A percentile compares a stretch with the other conserved stretches of the same genome.
phyloP scores from a whole-genome alignment of 164 flowering plant species.

The Nelumbo lutea region DNA sequence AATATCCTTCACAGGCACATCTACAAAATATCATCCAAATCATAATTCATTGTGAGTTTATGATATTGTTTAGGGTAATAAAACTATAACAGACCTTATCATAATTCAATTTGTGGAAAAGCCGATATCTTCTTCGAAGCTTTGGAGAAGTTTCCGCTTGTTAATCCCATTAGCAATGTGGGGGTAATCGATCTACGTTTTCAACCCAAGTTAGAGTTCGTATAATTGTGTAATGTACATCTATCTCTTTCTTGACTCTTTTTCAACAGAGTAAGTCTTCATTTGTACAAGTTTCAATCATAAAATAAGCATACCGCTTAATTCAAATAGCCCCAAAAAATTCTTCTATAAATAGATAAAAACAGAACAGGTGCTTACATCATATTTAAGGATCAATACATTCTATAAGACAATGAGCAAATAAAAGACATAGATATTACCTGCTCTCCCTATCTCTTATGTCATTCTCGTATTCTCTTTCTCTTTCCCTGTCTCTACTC shows the following conservation, averaged over 20 bases:
- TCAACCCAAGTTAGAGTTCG: not conserved
- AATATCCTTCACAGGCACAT: too few species aligned
- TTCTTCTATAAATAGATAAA: too few species aligned
- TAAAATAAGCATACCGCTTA: too few species aligned
- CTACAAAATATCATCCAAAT: too few species aligned
- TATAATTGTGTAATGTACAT: not conserved
- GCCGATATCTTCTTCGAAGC: not conserved
- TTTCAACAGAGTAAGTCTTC: too few species aligned
- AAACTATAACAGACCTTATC: not conserved
- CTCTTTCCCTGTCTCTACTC: slow-evolving; percentile 31
- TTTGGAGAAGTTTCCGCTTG: not conserved
- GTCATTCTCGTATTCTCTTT: slow-evolving; percentile 28
- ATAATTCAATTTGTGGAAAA: not conserved
- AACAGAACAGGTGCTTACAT: too few species aligned
- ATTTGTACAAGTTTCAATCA: too few species aligned
- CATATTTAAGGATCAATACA: too few species aligned
- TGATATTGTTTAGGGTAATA: not conserved
- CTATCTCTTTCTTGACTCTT: not conserved
- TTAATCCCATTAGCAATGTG: not conserved
- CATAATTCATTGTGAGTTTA: too few species aligned
- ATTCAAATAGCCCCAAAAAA: too few species aligned
- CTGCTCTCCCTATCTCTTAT: slow-evolving; percentile 55
- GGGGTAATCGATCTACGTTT: not conserved
- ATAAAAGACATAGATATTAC: slow-evolving; percentile 27
- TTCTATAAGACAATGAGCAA: not conserved